Percentiles rank a stretch among this genome's conserved stretches.
phyloP scores from a whole-genome alignment of 75 land plant species.

The Pseudotsuga menziesii region DNA sequence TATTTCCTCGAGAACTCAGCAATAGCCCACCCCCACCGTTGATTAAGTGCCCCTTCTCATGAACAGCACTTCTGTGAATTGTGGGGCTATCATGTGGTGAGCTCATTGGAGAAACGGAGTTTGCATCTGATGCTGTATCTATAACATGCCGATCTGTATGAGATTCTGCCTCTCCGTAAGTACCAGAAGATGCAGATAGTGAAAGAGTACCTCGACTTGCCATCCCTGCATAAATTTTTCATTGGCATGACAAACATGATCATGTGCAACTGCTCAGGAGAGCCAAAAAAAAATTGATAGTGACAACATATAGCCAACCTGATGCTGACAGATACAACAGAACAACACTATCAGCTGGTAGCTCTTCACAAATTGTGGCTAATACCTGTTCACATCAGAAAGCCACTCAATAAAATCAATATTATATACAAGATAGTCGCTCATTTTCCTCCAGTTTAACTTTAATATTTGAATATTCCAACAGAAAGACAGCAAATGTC shows the following conservation, averaged over 20 bases:
- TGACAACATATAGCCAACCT: conserved; percentile 29
- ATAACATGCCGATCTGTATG: conserved; percentile 9
- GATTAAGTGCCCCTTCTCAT: conserved; percentile 11
- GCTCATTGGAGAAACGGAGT: conserved; percentile 15
- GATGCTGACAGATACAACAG: conserved; percentile 80
- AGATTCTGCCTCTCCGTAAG: conserved; percentile 20
- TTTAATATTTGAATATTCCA: too few relatives aligned
- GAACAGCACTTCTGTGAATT: conserved; percentile 14
- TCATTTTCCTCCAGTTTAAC: too few relatives aligned
- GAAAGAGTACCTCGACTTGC: conserved; percentile 7
- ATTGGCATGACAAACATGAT: background rate
- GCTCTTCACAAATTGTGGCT: conserved; percentile 90
- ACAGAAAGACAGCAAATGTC: too few relatives aligned
- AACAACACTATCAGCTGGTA: conserved; percentile 66
- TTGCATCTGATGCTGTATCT: conserved; percentile 17
- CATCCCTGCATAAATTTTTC: conserved; percentile 34
- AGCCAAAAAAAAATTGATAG: background rate
- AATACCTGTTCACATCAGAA: conserved; percentile 45
- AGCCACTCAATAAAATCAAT: too few relatives aligned
- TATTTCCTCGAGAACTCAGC: conserved; percentile 65
- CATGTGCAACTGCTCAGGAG: background rate
- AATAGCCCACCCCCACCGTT: conserved; percentile 39
- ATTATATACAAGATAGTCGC: too few relatives aligned
- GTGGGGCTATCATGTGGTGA: conserved; percentile 15
- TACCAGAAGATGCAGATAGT: background rate